Conservation (phyloP, 2,329 filamentous ascomycete genomes). For the Hymenoscyphus linearis region DNA sequence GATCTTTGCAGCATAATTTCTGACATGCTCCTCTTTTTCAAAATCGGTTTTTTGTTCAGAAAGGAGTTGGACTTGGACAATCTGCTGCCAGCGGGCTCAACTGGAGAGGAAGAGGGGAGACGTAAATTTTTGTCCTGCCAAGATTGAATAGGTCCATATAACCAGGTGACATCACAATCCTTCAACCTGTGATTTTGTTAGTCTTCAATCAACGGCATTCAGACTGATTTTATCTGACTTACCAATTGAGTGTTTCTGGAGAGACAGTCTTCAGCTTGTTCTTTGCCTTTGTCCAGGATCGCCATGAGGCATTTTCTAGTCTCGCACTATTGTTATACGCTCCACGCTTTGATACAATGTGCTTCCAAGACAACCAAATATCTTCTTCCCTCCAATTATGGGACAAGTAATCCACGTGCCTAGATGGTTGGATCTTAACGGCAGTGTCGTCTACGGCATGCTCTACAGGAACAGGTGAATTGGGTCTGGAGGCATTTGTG, state of each 20-base stretch:
- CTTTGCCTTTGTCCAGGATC: constrained; percentile 92
- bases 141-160: constrained; percentile 87
- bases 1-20: constrained; percentile 91
- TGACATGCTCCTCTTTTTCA: constrained; percentile 96
- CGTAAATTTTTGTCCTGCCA: constrained; percentile 52
- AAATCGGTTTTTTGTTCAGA: constrained; percentile 63
- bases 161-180: constrained; percentile 94
- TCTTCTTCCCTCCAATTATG: constrained; percentile 96
- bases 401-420: constrained; percentile 91
- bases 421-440: constrained; percentile 56
- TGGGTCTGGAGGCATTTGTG: constrained; percentile 42
- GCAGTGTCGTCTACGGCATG: constrained; percentile 46
- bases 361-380: constrained; percentile 96
- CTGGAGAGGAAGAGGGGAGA: constrained; percentile 36
- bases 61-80: constrained; percentile 57
- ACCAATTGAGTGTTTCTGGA: constrained; percentile 93
- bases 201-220: not conserved
- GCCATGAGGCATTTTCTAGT: constrained; percentile 94
- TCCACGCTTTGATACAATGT: constrained; percentile 74
- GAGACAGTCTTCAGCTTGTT: constrained; percentile 82
- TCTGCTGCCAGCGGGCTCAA: constrained; percentile 41
- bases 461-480: constrained; percentile 15
- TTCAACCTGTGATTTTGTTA: constrained; percentile 65
- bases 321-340: constrained; percentile 77
- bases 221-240: constrained; percentile 33